Evolutionary conservation across 768 basidiomycete species (phyloP).

Genomic region (Boletus barrowsii): DNA sequence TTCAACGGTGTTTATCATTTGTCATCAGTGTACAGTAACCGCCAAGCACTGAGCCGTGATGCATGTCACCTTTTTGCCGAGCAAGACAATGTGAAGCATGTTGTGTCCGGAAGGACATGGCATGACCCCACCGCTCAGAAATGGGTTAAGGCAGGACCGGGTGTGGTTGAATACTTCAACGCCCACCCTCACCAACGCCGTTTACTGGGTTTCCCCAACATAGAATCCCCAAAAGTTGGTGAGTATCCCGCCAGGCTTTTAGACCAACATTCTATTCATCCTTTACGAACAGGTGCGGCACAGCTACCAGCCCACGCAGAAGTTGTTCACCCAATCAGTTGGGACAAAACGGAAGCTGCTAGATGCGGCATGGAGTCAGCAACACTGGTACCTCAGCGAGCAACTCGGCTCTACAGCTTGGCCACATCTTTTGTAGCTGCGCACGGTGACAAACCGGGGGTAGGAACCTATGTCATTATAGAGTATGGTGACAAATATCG

Average conservation of each 20-base stretch:
- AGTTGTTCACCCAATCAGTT: too few relatives aligned
- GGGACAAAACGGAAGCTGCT: too few relatives aligned
- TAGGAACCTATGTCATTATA: background rate
- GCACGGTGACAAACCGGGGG: background rate
- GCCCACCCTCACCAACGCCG: background rate
- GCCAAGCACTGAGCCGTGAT: background rate
- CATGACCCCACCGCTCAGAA: background rate
- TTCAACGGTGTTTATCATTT: too few relatives aligned
- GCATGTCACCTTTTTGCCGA: background rate
- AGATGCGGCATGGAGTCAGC: too few relatives aligned
- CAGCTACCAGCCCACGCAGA: background rate
- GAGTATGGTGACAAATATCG: background rate
- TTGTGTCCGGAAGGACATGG: background rate
- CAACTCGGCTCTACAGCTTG: background rate
- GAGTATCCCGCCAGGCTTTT: background rate
- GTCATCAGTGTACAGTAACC: too few relatives aligned
- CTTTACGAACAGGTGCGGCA: background rate
- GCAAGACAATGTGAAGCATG: background rate
- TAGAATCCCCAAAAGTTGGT: background rate
- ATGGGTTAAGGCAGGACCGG: background rate
- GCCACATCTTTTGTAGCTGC: background rate
- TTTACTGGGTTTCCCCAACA: background rate
- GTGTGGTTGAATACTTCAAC: background rate
- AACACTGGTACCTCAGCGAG: background rate
- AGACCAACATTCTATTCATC: background rate